phyloP scores from a whole-genome alignment of 2,329 filamentous ascomycete species.

The Phoma sp. region DNA sequence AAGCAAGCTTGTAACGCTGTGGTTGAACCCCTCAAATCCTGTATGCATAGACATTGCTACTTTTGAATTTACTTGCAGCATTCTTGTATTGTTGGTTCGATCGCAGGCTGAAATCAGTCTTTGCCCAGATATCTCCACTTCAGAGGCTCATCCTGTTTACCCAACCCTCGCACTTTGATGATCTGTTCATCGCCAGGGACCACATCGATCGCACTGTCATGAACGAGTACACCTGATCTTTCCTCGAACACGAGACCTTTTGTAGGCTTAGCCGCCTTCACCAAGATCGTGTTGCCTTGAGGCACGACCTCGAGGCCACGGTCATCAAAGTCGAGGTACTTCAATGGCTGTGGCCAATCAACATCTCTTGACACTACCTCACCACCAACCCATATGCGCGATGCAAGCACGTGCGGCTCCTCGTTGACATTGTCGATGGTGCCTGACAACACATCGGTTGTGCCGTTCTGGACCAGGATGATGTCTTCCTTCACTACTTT shows the following conservation, averaged over 20 bases:
- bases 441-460: constrained; percentile 60
- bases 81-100: not conserved
- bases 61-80: constrained; percentile 11
- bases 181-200: constrained; percentile 64
- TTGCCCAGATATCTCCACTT: constrained; percentile 56
- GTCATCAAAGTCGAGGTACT: constrained; percentile 62
- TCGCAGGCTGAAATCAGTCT: constrained; percentile 27
- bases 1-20: constrained; percentile 3
- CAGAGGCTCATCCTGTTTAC: constrained; percentile 47
- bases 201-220: constrained; percentile 64
- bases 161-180: constrained; percentile 52
- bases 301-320: constrained; percentile 56
- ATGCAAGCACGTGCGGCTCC: constrained; percentile 63
- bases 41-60: constrained; percentile 2
- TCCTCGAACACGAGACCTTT: constrained; percentile 69
- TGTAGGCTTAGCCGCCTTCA: constrained; percentile 60
- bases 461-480: constrained; percentile 60
- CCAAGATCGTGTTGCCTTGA: constrained; percentile 51
- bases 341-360: constrained; percentile 67
- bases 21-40: not conserved
- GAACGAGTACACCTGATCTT: constrained; percentile 59
- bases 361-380: constrained; percentile 61
- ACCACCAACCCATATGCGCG: constrained; percentile 60
- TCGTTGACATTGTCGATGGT: constrained; percentile 59
- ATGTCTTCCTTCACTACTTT: constrained; percentile 57